Evolutionary conservation across 1,139 yeast species (phyloP), one percentile per base, ranked within the genome.

Genomic region (Dujonia santamariae): DNA sequence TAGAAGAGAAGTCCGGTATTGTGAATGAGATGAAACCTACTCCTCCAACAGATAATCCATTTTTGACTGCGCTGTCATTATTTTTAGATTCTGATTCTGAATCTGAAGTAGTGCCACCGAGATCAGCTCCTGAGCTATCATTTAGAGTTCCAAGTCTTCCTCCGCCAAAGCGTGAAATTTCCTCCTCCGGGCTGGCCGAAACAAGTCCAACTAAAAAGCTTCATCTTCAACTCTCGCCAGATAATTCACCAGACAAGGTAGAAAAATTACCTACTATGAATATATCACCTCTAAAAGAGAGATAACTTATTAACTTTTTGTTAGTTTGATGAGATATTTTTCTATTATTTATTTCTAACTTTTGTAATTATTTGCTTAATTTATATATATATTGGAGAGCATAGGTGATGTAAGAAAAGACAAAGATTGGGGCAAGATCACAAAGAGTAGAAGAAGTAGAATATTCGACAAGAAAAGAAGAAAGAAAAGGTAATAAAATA

Each of bases 111-210:
- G 19, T 26, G 11, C 7, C 7, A 4, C 34, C 27, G 7, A 27
- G 26, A 19, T 24, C 35, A 6, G 35, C 28, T 30, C 35, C 35
- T 13, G 27, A 19, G 14, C 19, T 32, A n/a, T n/a, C 17, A 4
- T 32, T 16, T 16, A 20, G 19, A 4, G 14, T 20, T 7, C 26
- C 31, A 9, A n/a, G 11, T 22, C 12, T 20, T 9, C 19, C 11
- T 9, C n/a, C n/a, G n/a, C 19, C 28, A 19, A 35, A 35, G 27
- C 18, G 38, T 26, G 16, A 18, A 16, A 29, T 35, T 29, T 31
- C 30, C 7, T 23, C 38, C 28, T 30, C 38, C 5, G 38, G 38
- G 11, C 38, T 36, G 38, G 33, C 33, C 14, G 38, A 36, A 21
- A 25, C 33, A 9, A 36, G 38, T 30, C 38, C 38, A 14, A 32